Evolutionary conservation across 345 rosid species (phyloP).

Genomic region (Salix koriyanagi): DNA sequence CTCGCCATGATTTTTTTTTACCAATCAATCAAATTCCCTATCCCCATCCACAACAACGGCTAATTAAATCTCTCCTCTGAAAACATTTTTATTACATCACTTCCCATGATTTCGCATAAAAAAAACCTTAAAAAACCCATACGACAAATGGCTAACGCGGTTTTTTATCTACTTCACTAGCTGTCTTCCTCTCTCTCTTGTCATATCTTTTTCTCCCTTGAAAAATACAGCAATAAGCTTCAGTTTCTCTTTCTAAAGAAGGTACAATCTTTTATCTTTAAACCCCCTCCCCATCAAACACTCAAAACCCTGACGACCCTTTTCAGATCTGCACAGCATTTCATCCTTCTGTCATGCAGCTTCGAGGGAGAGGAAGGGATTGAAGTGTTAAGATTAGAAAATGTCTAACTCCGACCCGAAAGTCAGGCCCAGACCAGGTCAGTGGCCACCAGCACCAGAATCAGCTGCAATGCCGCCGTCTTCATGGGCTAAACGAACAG

Average conservation of each 20-base stretch:
- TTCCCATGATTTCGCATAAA: neutral
- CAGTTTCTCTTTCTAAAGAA: neutral
- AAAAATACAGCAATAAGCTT: neutral
- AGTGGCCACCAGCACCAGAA: constrained; percentile 74
- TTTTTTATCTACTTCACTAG: constrained; percentile 13
- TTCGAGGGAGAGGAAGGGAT: neutral
- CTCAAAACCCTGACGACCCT: constrained; percentile 13
- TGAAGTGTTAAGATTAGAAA: neutral
- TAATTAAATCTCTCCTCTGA: neutral
- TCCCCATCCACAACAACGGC: neutral
- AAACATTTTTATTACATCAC: neutral
- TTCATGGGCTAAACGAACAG: constrained; percentile 92
- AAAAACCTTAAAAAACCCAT: neutral
- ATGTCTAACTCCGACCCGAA: constrained; percentile 77
- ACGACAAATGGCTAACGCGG: constrained; percentile 16
- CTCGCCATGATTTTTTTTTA: too few relatives aligned
- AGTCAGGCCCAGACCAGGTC: constrained; percentile 60
- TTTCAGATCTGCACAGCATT: constrained; percentile 29
- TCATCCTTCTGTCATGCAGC: neutral
- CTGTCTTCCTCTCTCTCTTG: neutral
- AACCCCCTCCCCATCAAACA: neutral
- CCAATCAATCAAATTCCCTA: too few relatives aligned
- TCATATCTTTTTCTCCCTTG: neutral
- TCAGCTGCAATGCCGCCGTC: constrained; percentile 79
- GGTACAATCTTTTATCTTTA: neutral